phyloP scores from a whole-genome alignment of 2,329 filamentous ascomycete species.

The Aspergillus vadensis region DNA sequence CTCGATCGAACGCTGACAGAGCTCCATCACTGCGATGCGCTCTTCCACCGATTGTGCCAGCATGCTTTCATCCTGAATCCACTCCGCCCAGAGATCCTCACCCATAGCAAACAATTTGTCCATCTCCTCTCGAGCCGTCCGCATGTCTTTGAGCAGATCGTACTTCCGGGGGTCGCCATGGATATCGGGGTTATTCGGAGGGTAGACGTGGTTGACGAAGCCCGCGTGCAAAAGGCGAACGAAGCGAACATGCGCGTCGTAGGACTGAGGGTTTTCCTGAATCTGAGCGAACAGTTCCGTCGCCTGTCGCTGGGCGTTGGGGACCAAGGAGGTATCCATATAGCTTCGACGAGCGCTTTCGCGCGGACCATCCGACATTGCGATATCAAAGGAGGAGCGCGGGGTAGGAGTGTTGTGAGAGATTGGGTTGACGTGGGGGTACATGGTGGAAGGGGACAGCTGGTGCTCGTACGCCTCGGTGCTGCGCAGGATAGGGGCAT shows the following conservation, averaged over 20 bases:
- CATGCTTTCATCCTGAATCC: slow-evolving; percentile 63
- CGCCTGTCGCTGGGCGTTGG: slow-evolving; percentile 44
- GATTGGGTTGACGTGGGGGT: slow-evolving; percentile 41
- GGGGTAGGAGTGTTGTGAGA: slow-evolving; percentile 43
- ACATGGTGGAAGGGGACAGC: slow-evolving; percentile 46
- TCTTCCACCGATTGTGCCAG: slow-evolving; percentile 59
- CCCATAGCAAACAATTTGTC: slow-evolving; percentile 64
- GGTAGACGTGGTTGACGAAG: slow-evolving; percentile 51
- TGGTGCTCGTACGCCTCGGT: slow-evolving; percentile 48
- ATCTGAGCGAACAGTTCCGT: slow-evolving; percentile 46
- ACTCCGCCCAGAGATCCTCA: slow-evolving; percentile 64
- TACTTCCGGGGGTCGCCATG: slow-evolving; percentile 49
- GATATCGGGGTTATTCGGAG: slow-evolving; percentile 46
- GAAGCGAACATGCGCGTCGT: slow-evolving; percentile 50
- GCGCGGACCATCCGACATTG: slow-evolving; percentile 47
- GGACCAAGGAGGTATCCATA: slow-evolving; percentile 43
- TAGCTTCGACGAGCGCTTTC: slow-evolving; percentile 45
- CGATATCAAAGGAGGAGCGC: slow-evolving; percentile 48
- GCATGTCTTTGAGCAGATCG: slow-evolving; percentile 50
- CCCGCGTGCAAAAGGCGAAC: slow-evolving; percentile 51
- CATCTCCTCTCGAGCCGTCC: slow-evolving; percentile 58
- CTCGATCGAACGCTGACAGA: slow-evolving; percentile 60
- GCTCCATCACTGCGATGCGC: slow-evolving; percentile 60
- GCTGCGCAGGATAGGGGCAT: slow-evolving; percentile 40
- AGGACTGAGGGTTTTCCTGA: slow-evolving; percentile 49